Evolutionary conservation across 2,329 filamentous ascomycete genomes (phyloP).

Genomic region (Arthrobotrys iridis): DNA sequence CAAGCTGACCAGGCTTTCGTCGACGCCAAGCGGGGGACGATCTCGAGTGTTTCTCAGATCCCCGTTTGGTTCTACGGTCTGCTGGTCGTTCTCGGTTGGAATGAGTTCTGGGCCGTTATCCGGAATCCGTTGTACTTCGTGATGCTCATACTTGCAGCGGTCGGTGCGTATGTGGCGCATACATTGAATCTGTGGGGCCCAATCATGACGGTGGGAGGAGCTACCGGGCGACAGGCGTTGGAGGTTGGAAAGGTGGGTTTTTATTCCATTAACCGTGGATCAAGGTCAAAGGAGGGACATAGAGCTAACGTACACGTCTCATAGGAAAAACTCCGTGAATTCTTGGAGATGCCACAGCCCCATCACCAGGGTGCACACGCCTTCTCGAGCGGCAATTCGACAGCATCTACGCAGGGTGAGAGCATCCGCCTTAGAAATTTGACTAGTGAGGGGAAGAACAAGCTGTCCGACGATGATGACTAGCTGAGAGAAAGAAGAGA

Average conservation of each 20-base stretch:
- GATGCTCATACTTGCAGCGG: slow-evolving; percentile 78
- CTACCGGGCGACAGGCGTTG: slow-evolving; percentile 83
- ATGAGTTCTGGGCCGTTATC: slow-evolving; percentile 82
- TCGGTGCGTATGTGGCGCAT: slow-evolving; percentile 87
- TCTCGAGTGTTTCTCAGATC: slow-evolving; percentile 92
- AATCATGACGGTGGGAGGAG: slow-evolving; percentile 93
- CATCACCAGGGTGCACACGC: slow-evolving; percentile 38
- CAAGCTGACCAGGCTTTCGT: slow-evolving; percentile 97
- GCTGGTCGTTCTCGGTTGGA: slow-evolving; percentile 94
- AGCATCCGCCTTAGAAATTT: slow-evolving; percentile 55
- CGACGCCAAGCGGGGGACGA: slow-evolving; percentile 95
- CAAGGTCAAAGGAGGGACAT: background rate
- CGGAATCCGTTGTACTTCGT: slow-evolving; percentile 94
- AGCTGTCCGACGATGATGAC: slow-evolving; percentile 32
- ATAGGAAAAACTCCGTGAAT: slow-evolving; percentile 57
- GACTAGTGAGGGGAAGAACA: slow-evolving; percentile 52
- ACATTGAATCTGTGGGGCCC: slow-evolving; percentile 94
- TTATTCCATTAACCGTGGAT: background rate
- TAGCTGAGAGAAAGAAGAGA: slow-evolving; percentile 12
- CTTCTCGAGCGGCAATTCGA: slow-evolving; percentile 36
- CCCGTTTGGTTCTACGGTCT: slow-evolving; percentile 94
- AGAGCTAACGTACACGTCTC: slow-evolving; percentile 50
- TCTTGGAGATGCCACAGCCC: slow-evolving; percentile 49
- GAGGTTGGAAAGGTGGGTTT: slow-evolving; percentile 78
- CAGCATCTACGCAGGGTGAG: slow-evolving; percentile 39